phyloP scores from a whole-genome alignment of 2,329 filamentous ascomycete species.

The Venturia oleaginea region DNA sequence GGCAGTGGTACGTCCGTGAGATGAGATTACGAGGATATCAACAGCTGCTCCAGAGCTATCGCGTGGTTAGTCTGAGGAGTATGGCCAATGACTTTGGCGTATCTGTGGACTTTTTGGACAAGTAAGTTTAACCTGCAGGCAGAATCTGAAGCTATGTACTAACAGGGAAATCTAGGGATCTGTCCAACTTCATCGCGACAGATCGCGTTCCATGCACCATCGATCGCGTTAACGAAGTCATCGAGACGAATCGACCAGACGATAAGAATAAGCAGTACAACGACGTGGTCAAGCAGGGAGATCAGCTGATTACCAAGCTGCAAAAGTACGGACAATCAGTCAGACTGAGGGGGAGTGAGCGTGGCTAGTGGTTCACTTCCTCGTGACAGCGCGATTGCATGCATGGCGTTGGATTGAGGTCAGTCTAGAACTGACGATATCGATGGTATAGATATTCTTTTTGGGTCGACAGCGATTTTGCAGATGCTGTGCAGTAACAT shows the following conservation, averaged over 20 bases:
- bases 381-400: background rate
- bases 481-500: background rate
- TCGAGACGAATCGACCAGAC: constrained; percentile 94
- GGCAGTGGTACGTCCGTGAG: constrained; percentile 94
- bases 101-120: constrained; percentile 90
- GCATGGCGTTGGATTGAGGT: constrained; percentile 2
- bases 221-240: constrained; percentile 91
- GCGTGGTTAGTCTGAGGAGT: constrained; percentile 89
- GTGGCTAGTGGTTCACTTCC: constrained; percentile 46
- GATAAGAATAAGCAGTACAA: constrained; percentile 99
- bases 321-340: constrained; percentile 99
- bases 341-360: constrained; percentile 85
- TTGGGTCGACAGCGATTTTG: background rate
- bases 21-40: constrained; percentile 96
- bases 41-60: constrained; percentile 93
- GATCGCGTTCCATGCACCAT: constrained; percentile 95
- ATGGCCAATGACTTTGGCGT: constrained; percentile 98
- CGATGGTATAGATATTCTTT: background rate
- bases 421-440: background rate
- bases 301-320: constrained; percentile 95
- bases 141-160: no score
- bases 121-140: constrained; percentile 40
- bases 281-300: constrained; percentile 93
- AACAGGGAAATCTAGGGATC: constrained; percentile 50
- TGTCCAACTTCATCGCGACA: constrained; percentile 93